Base-by-base conservation (phyloP, 2,329 filamentous ascomycete genomes). In the Phialophora expanda region DNA sequence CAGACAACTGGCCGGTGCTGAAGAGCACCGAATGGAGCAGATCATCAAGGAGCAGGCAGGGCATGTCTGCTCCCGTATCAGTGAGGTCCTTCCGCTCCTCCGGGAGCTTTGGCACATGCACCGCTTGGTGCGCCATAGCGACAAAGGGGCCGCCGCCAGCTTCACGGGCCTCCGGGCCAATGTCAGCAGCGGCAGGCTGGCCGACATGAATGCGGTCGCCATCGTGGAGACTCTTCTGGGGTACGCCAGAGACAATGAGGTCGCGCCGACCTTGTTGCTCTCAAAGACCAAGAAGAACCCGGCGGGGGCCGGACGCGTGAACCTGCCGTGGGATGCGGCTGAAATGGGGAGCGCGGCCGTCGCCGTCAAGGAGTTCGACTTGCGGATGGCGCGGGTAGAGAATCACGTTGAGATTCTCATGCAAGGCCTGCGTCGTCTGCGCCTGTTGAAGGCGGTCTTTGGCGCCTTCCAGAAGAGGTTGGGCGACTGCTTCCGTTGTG, bases 401-500 rank as follows among this genome's bases (percentile, higher is more conserved):
- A 54, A 17, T 24, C 53, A 61, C 26, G 20, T 58, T 12, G 54
- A 57, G 26, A 34, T 53, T 30, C 53, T 66, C 53, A 38, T 56
- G 50, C 56, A 41, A 17, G 62, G 57, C 9, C 58, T 65, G 32
- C 53, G 62, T 41, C 50, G 57, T 26, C 41, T 56, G n/a, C 59
- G 62, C 46, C 51, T 65, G 32, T 14, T 68, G 24, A 54, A 55
- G 17, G 24, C 56, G 14, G 24, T 56, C 12, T 44, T 56, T 2
- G 14, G 30, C 50, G 28, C 57, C 20, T 38, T 65, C 20, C 46
- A 58, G 17, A 38, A 51, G 26, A 28, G 32, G 12, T 34, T 41
- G 20, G 69, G 67, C 41, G 4, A 57, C 4, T 82, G 80, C 69
- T 69, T 74, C 44, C 67, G 62, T 20, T 83, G 81, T 67, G 67